Conservation (phyloP, 352 stramenopile species). For the Blastocystis sp. region DNA sequence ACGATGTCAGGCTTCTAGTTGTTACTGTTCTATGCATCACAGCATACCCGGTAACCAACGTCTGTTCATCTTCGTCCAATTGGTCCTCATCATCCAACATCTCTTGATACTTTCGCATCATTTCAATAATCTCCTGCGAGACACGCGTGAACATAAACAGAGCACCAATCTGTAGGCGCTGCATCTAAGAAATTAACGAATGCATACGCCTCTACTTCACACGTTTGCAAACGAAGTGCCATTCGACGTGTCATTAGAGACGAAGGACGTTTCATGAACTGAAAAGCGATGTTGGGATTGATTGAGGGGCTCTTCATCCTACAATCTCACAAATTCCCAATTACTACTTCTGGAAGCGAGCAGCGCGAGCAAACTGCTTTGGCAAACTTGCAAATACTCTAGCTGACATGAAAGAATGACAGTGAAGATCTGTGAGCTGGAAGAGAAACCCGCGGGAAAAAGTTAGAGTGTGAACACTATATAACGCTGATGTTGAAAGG, state of each 20-base stretch:
- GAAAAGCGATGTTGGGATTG: background rate
- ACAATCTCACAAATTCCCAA: background rate
- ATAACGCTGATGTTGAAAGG: background rate
- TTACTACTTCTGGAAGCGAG: background rate
- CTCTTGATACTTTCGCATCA: background rate
- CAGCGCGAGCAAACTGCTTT: slow-evolving; percentile 5
- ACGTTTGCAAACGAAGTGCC: background rate
- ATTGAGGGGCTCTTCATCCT: background rate
- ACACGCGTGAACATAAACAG: slow-evolving; percentile 46
- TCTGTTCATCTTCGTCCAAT: background rate
- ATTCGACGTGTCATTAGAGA: background rate
- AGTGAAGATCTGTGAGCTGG: background rate
- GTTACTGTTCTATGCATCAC: slow-evolving; percentile 48
- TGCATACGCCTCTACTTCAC: background rate
- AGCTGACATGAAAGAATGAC: background rate
- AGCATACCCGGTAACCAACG: background rate
- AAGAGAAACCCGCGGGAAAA: background rate
- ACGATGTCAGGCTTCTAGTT: background rate
- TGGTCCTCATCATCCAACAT: slow-evolving; percentile 38
- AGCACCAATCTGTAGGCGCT: slow-evolving; percentile 26
- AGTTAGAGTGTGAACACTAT: background rate
- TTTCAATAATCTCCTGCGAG: slow-evolving; percentile 22
- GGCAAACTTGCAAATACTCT: slow-evolving; percentile 8
- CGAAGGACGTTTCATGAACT: background rate
- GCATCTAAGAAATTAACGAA: background rate